Base-by-base conservation (phyloP, 441 rosid genomes). In the Gossypium armourianum region DNA sequence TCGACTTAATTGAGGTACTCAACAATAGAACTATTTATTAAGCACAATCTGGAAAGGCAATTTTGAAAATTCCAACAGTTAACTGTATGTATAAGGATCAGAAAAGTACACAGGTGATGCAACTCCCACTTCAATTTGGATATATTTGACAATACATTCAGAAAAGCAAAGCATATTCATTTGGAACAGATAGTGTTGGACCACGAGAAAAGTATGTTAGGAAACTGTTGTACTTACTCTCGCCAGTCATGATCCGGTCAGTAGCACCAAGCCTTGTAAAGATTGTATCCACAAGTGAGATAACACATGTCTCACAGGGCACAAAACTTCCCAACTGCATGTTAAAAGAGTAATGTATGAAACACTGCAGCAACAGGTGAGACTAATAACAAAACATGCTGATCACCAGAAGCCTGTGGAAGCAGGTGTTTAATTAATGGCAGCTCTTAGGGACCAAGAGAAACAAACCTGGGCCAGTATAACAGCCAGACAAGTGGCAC, bases 181-280 rank as follows among this genome's bases (percentile, higher is more conserved):
- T 58, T 66, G 26, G 13, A 43, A 28, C 12, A 71, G 40, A 17
- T 20, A 56, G 24, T 9, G 26, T 15, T 23, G 56, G 47, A 57
- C 29, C 47, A 61, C 13, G 65, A 21, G 4, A 52, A 68, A 70
- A 29, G 10, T 17, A 75, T 4, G 7, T 17, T 45, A 19, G 45
- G 29, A 10, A 40, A 56, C 4, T 28, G 4, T 62, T 45, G 43
- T 24, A 81, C 98, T 84, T 84, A 90, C 98, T 91, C 83, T 91
- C 97, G 36, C 97, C 98, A 2, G 96, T 82, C 97, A 94, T 92
- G 77, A 94, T 94, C 76, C 97, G 83, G 76, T 94, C 97, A 68
- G 90, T 85, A 68, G 98, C 92, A 72, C 97, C 98, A 72, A 94
- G 96, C 76, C 97, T 82, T 3, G 98, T 92, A 83, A 94, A 94